Evolutionary conservation across 2,329 filamentous ascomycete species (phyloP).

Genomic region (Ceratocystis cacaofunesta): DNA sequence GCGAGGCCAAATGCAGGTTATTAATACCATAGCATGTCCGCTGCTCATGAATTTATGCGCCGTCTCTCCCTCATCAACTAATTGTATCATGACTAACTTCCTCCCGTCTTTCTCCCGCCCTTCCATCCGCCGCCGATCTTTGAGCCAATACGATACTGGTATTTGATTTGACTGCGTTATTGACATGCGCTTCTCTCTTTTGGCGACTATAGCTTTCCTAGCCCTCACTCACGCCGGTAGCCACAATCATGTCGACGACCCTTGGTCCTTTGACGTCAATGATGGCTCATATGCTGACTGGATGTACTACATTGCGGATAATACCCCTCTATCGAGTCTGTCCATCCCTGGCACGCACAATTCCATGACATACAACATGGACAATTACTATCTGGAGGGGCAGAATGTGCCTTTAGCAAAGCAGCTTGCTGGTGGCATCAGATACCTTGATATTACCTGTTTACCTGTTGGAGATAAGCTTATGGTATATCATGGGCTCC

Average conservation of each 20-base stretch:
- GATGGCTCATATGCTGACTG: not conserved
- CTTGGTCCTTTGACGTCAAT: not conserved
- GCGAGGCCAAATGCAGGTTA: too few species aligned
- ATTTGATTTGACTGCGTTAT: too few species aligned
- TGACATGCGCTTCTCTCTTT: not conserved
- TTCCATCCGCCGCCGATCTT: too few species aligned
- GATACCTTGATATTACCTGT: not conserved
- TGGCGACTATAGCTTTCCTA: not conserved
- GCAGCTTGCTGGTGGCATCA: not conserved
- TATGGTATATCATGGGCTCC: not conserved
- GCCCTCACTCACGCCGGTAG: not conserved
- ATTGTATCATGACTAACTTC: too few species aligned
- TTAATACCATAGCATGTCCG: too few species aligned
- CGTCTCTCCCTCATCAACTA: too few species aligned
- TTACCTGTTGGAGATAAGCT: not conserved
- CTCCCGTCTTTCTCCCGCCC: too few species aligned
- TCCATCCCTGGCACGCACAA: not conserved
- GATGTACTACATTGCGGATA: not conserved
- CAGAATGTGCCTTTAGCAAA: not conserved
- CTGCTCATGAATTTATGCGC: too few species aligned
- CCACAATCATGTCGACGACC: not conserved
- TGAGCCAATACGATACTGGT: too few species aligned
- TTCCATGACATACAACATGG: not conserved
- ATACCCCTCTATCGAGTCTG: not conserved
- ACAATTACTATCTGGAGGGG: not conserved